phyloP scores from a whole-genome alignment of 495 filamentous ascomycete species.

The Amphirosellinia nigrospora region DNA sequence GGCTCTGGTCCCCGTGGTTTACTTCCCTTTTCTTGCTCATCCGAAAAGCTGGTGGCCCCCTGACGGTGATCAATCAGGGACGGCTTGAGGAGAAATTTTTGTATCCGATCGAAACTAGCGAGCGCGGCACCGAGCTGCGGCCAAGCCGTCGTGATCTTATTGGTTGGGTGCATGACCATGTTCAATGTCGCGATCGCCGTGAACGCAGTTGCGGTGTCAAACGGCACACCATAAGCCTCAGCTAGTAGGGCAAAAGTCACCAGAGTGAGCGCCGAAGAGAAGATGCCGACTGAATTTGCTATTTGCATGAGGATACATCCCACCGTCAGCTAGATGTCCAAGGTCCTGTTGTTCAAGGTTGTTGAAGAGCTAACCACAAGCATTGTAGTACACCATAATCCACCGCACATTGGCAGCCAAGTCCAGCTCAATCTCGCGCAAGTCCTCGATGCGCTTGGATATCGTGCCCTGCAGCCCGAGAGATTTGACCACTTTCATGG shows the following conservation, averaged over 20 bases:
- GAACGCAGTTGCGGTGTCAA: constrained; percentile 47
- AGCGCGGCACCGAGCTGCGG: constrained; percentile 41
- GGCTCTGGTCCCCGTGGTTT: background rate
- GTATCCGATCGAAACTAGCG: constrained; percentile 45
- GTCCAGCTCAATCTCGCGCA: constrained; percentile 62
- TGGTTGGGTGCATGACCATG: constrained; percentile 48
- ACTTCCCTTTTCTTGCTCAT: background rate
- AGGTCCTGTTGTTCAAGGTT: too few relatives aligned
- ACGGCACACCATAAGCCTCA: constrained; percentile 5
- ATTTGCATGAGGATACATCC: background rate
- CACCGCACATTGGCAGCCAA: constrained; percentile 61
- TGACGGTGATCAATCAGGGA: constrained; percentile 16
- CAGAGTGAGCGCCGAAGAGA: constrained; percentile 49
- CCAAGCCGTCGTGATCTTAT: constrained; percentile 51
- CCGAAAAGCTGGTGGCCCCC: background rate
- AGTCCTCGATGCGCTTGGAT: constrained; percentile 49
- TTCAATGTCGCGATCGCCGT: constrained; percentile 44
- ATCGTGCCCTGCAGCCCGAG: constrained; percentile 58
- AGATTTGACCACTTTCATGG: constrained; percentile 69
- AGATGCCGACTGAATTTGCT: constrained; percentile 51
- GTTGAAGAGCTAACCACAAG: too few relatives aligned
- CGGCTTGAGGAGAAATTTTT: constrained; percentile 37
- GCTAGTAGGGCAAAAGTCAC: constrained; percentile 44
- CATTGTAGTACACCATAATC: constrained; percentile 51
- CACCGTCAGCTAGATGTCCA: too few relatives aligned